Conservation (phyloP, 2,329 filamentous ascomycete species). For the Ophiostoma himal-ulmi region DNA sequence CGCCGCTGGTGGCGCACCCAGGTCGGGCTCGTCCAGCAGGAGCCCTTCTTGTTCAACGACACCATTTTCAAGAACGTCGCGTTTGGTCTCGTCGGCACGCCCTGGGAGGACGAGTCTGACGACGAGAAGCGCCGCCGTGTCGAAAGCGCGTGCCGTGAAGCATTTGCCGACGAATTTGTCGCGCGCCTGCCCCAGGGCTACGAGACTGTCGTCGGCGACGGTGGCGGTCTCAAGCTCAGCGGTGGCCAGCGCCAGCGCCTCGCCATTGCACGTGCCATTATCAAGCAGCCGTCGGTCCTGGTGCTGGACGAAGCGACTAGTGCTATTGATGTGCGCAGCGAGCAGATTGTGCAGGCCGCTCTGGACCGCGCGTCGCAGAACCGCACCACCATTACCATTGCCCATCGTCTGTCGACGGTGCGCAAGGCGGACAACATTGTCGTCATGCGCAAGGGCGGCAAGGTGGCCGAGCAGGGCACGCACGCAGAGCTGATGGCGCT, state of each 20-base stretch:
- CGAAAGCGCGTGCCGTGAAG: conserved; percentile 58
- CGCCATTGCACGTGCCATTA: conserved; percentile 43
- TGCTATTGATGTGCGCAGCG: conserved; percentile 48
- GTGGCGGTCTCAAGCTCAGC: conserved; percentile 73
- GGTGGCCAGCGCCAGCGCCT: conserved; percentile 74
- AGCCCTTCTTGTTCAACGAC: conserved; percentile 42
- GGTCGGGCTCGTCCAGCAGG: conserved; percentile 42
- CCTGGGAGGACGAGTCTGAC: conserved; percentile 34
- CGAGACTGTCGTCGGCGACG: conserved; percentile 68
- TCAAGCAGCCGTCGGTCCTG: conserved; percentile 31
- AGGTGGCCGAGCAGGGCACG: conserved; percentile 66
- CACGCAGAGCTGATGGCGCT: conserved; percentile 63
- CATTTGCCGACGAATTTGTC: conserved; percentile 66
- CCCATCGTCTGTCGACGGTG: conserved; percentile 52
- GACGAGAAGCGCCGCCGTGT: conserved; percentile 51
- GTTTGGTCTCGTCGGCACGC: conserved; percentile 43
- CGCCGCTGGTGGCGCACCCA: conserved; percentile 51
- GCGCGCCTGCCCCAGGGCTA: conserved; percentile 60
- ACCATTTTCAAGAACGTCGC: conserved; percentile 50
- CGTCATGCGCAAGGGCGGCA: conserved; percentile 68
- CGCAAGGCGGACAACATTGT: conserved; percentile 73
- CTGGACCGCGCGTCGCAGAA: conserved; percentile 30
- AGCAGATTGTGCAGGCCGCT: conserved; percentile 31
- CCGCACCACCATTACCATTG: conserved; percentile 43
- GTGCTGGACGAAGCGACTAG: conserved; percentile 33